These are phyloP conservation scores for Dalbergia cultrata DNA, from an alignment of 306 rosid species.

Conservation along the genomic window DNA sequence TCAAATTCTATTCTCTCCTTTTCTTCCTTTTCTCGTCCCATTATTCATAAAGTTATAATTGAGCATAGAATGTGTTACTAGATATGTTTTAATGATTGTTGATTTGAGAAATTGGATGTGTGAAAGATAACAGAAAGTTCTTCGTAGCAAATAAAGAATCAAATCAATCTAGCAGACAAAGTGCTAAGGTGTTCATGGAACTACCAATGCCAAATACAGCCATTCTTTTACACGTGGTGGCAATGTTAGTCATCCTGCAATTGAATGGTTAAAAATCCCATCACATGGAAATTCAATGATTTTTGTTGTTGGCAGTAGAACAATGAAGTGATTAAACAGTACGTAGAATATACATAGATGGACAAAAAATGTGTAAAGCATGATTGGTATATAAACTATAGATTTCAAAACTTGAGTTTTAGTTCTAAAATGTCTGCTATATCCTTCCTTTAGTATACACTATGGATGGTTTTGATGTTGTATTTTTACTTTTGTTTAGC, in stretches of 20 bases:
- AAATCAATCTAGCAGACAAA: neutral
- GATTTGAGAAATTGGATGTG: slow-evolving; percentile 13
- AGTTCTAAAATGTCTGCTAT: neutral
- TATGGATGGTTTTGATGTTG: neutral
- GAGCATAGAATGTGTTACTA: neutral
- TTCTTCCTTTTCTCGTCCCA: neutral
- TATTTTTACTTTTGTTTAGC: neutral
- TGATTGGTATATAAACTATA: neutral
- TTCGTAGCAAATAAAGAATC: neutral
- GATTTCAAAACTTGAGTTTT: neutral
- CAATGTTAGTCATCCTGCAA: neutral
- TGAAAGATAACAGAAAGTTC: neutral
- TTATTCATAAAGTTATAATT: neutral
- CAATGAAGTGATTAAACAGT: neutral
- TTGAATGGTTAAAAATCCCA: neutral
- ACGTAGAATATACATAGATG: neutral
- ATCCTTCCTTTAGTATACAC: neutral
- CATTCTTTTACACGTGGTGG: neutral
- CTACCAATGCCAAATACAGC: neutral
- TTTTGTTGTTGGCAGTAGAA: neutral
- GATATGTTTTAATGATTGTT: neutral
- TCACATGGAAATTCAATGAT: neutral
- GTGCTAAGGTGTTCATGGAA: neutral
- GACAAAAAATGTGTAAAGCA: neutral
- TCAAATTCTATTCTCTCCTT: neutral